A percentile compares a stretch with the other conserved stretches of the same genome.
Evolutionary conservation across 805 yeast genomes (phyloP).

Genomic region (Ogataea henricii): DNA sequence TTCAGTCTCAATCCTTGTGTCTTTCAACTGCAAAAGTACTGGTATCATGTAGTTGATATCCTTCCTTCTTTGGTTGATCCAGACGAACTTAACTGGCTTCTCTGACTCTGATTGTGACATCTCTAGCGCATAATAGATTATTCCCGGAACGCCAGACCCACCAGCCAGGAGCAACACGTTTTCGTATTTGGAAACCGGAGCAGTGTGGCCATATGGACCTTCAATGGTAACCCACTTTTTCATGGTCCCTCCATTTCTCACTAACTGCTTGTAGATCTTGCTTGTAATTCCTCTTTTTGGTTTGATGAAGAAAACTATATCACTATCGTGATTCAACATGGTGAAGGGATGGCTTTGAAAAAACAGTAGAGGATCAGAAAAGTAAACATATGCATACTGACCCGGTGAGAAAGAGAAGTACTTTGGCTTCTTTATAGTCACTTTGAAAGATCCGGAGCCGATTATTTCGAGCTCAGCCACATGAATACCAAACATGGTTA

Average conservation of each 20-base stretch:
- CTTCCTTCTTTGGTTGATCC: conserved; percentile 57
- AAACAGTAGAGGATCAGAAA: conserved; percentile 49
- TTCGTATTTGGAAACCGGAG: conserved; percentile 50
- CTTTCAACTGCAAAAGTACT: conserved; percentile 37
- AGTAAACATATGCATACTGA: conserved; percentile 57
- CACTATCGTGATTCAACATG: conserved; percentile 41
- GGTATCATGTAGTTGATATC: conserved; percentile 49
- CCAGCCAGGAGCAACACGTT: conserved; percentile 62
- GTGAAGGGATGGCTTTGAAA: conserved; percentile 82
- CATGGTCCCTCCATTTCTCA: conserved; percentile 32
- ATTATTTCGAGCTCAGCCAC: conserved; percentile 25
- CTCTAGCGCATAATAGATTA: conserved; percentile 39
- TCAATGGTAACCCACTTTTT: conserved; percentile 47
- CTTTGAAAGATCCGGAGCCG: conserved; percentile 39
- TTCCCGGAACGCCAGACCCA: conserved; percentile 70
- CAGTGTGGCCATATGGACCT: conserved; percentile 68
- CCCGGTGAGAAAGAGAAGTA: conserved; percentile 57
- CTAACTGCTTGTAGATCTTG: conserved; percentile 37
- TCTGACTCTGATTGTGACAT: conserved; percentile 29
- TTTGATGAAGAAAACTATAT: conserved; percentile 44
- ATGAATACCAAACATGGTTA: conserved; percentile 26
- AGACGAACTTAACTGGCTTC: conserved; percentile 46
- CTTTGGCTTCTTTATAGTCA: conserved; percentile 51
- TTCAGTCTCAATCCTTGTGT: conserved; percentile 31
- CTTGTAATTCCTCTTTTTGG: conserved; percentile 56